Evolutionary conservation across 768 basidiomycete species (phyloP).

Genomic region (Amanita polypyramis): DNA sequence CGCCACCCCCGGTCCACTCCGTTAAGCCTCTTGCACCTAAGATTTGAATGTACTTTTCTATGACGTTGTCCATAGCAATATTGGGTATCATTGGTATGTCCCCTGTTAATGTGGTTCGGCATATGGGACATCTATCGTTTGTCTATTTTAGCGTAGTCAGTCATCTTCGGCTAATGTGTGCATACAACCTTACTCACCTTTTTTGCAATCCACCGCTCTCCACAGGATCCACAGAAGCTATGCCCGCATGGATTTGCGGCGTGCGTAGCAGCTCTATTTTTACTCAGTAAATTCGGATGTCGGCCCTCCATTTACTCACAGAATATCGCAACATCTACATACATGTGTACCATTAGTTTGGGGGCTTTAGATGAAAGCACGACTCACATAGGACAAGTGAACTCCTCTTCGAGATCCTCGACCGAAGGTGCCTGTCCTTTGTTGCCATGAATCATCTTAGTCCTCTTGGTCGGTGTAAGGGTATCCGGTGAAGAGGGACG

Average conservation of each 20-base stretch:
- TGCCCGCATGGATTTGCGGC: slow-evolving; percentile 67
- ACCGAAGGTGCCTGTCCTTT: slow-evolving; percentile 21
- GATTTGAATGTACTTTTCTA: slow-evolving; percentile 50
- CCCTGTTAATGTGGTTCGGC: slow-evolving; percentile 36
- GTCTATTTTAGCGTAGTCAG: slow-evolving; percentile 19
- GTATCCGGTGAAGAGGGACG: slow-evolving; percentile 7
- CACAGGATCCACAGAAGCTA: slow-evolving; percentile 60
- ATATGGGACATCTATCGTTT: slow-evolving; percentile 43
- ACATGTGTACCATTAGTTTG: slow-evolving; percentile 7
- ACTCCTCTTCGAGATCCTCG: slow-evolving; percentile 47
- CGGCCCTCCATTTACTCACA: slow-evolving; percentile 32
- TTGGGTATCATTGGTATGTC: slow-evolving; percentile 50
- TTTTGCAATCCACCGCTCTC: slow-evolving; percentile 44
- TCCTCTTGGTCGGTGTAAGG: slow-evolving; percentile 23
- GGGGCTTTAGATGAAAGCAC: slow-evolving; percentile 5
- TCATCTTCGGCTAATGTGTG: slow-evolving; percentile 1
- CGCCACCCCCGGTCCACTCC: slow-evolving; percentile 45
- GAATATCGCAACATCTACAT: slow-evolving; percentile 57
- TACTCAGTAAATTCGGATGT: neutral
- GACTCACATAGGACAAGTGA: slow-evolving; percentile 65
- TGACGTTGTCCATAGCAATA: slow-evolving; percentile 46
- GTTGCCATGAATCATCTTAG: slow-evolving; percentile 28
- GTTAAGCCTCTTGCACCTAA: slow-evolving; percentile 29
- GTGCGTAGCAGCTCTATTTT: slow-evolving; percentile 46
- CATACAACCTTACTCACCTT: slow-evolving; percentile 28